Percentiles rank a stretch among this genome's conserved stretches.
Conservation (phyloP, 306 rosid genomes). For the Cucumis melo region DNA sequence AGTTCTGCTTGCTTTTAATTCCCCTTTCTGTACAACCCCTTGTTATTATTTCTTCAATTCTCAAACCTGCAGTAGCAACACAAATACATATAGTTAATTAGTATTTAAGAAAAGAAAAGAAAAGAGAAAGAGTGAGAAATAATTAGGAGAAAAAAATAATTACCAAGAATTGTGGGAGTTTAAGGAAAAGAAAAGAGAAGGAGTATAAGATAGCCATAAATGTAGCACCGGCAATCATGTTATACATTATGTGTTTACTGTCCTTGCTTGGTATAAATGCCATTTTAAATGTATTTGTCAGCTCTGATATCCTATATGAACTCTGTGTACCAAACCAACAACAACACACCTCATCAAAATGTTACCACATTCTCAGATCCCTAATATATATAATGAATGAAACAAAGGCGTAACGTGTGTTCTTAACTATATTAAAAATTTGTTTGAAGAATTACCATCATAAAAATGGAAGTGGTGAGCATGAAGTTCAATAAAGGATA, state of each 20-base stretch:
- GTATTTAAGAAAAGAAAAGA: too few relatives aligned
- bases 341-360: neutral
- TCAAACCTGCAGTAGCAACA: neutral
- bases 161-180: conserved; percentile 24
- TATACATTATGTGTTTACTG: conserved; percentile 47
- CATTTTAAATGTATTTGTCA: conserved; percentile 68
- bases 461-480: conserved; percentile 67
- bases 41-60: neutral
- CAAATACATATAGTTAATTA: too few relatives aligned
- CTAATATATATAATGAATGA: too few relatives aligned
- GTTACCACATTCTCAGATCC: neutral
- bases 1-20: neutral
- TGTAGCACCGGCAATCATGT: conserved; percentile 43
- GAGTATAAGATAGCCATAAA: conserved; percentile 50
- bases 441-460: conserved; percentile 32
- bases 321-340: conserved; percentile 49
- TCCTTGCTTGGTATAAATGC: conserved; percentile 90
- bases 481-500: conserved; percentile 82
- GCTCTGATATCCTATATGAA: conserved; percentile 65
- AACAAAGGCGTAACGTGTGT: too few relatives aligned
- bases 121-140: too few relatives aligned
- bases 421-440: too few relatives aligned
- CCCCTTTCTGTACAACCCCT: neutral
- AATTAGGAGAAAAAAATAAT: neutral
- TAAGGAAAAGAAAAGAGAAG: conserved; percentile 47